Conservation (phyloP, 805 yeast genomes). For the Wickerhamiella brachini region DNA sequence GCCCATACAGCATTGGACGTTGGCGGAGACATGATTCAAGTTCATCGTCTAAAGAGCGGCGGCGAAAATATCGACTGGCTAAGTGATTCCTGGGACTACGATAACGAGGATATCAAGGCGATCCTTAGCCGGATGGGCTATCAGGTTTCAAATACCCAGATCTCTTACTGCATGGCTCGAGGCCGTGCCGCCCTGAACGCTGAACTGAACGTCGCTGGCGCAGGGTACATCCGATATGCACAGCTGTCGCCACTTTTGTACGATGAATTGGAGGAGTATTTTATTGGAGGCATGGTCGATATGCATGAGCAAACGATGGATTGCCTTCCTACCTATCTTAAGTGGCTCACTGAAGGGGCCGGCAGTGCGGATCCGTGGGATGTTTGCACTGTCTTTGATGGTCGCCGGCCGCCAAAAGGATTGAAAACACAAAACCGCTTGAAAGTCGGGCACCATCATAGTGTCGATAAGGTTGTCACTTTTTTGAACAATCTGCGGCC, state of each 20-base stretch:
- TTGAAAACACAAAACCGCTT: neutral
- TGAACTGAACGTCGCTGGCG: constrained; percentile 28
- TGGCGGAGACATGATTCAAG: constrained; percentile 46
- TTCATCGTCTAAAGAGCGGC: constrained; percentile 28
- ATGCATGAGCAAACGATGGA: constrained; percentile 27
- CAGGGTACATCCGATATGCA: constrained; percentile 24
- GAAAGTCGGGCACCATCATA: neutral
- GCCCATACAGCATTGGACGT: constrained; percentile 47
- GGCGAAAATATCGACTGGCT: constrained; percentile 21
- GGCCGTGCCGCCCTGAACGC: constrained; percentile 40
- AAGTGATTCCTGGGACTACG: constrained; percentile 24
- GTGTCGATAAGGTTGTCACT: neutral
- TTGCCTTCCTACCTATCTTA: constrained; percentile 28
- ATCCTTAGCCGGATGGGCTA: constrained; percentile 30
- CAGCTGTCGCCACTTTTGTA: constrained; percentile 33
- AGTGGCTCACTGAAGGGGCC: constrained; percentile 30
- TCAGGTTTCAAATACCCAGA: constrained; percentile 22
- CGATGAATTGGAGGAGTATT: constrained; percentile 33
- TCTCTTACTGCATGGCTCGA: constrained; percentile 38
- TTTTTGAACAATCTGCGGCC: neutral
- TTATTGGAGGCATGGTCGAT: constrained; percentile 40
- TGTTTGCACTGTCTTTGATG: constrained; percentile 25
- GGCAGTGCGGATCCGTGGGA: constrained; percentile 19
- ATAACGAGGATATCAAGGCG: constrained; percentile 31
- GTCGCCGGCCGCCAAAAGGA: constrained; percentile 13